phyloP scores from a whole-genome alignment of 2,329 filamentous ascomycete species.

The Aspergillus felis region DNA sequence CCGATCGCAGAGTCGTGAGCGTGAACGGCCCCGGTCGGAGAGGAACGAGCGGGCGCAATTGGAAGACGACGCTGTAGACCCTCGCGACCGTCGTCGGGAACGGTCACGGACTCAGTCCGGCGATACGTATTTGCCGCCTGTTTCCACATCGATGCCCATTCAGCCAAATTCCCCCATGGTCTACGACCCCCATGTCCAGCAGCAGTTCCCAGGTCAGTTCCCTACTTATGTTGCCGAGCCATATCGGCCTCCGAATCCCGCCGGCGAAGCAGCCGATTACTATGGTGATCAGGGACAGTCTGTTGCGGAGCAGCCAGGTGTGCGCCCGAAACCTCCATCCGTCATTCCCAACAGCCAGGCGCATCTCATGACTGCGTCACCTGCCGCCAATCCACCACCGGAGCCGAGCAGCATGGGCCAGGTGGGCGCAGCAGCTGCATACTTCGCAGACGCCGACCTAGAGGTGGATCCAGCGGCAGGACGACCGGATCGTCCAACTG shows the following conservation, averaged over 20 bases:
- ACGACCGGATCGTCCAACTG: slow-evolving; percentile 13
- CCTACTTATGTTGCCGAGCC: slow-evolving; percentile 44
- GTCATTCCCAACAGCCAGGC: slow-evolving; percentile 54
- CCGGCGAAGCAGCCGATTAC: slow-evolving; percentile 58
- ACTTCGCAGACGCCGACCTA: slow-evolving; percentile 40
- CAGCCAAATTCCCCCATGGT: slow-evolving; percentile 21
- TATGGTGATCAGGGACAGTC: slow-evolving; percentile 61
- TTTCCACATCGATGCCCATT: slow-evolving; percentile 17
- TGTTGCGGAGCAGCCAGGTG: slow-evolving; percentile 57
- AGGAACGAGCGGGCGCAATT: slow-evolving; percentile 20
- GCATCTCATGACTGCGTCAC: slow-evolving; percentile 53
- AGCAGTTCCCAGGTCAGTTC: slow-evolving; percentile 59
- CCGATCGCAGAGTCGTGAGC: slow-evolving; percentile 26
- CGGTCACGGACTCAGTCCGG: slow-evolving; percentile 28
- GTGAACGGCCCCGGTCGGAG: slow-evolving; percentile 18
- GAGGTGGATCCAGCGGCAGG: slow-evolving; percentile 9
- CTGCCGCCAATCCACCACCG: slow-evolving; percentile 50
- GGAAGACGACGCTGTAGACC: slow-evolving; percentile 6
- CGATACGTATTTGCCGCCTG: slow-evolving; percentile 21
- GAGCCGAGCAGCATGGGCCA: slow-evolving; percentile 53
- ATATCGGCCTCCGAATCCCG: slow-evolving; percentile 44
- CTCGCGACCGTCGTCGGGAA: slow-evolving; percentile 19
- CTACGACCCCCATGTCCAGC: slow-evolving; percentile 48
- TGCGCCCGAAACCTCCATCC: slow-evolving; percentile 50
- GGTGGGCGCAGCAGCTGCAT: slow-evolving; percentile 52